phyloP scores from a whole-genome alignment of 257 asterid genomes.

The Ilex asprella region DNA sequence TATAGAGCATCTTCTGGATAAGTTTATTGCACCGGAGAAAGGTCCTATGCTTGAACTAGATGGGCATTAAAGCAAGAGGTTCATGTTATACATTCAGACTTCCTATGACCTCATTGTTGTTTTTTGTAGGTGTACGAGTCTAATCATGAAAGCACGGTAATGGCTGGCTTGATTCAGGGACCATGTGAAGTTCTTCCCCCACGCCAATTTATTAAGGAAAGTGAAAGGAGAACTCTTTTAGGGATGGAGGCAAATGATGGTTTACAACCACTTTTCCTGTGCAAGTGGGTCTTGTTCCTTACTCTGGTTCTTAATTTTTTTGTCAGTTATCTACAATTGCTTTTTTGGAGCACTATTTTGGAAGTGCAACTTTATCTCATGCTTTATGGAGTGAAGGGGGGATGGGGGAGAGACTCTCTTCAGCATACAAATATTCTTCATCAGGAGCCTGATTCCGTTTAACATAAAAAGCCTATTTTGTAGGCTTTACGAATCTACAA shows the following conservation, averaged over 20 bases:
- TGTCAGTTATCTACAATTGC: no score
- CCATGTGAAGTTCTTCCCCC: constrained; percentile 85
- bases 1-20: neutral
- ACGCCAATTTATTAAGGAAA: constrained; percentile 68
- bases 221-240: constrained; percentile 46
- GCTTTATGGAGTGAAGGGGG: no score
- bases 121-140: constrained; percentile 78
- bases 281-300: constrained; percentile 63
- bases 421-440: no score
- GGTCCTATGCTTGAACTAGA: neutral
- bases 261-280: constrained; percentile 59
- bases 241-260: constrained; percentile 33
- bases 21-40: neutral
- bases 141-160: constrained; percentile 38
- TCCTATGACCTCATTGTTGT: neutral
- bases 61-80: neutral
- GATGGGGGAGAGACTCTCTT: no score
- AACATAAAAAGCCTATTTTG: no score
- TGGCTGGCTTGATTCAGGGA: constrained; percentile 71
- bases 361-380: no score
- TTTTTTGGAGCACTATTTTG: no score
- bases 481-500: no score
- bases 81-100: neutral
- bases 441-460: no score
- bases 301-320: neutral